Percentiles rank a stretch among this genome's conserved stretches.
These are phyloP conservation scores for Hyphopichia burtonii DNA, from an alignment of 1,139 yeast genomes.

Conservation along the genomic window DNA sequence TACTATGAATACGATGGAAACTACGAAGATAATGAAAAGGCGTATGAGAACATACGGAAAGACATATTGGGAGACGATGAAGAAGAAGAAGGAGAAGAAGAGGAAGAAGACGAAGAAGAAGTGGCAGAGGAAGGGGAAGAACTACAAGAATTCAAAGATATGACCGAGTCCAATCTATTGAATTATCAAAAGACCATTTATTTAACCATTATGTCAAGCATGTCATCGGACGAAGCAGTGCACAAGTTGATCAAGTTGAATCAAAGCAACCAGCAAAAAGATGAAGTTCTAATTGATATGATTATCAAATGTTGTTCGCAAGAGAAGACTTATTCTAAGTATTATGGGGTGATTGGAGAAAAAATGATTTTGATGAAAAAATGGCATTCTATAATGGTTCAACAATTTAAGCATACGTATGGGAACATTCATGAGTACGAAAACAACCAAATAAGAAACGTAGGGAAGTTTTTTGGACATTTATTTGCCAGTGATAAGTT, in stretches of 20 bases:
- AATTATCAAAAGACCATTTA: conserved; percentile 75
- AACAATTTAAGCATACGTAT: conserved; percentile 58
- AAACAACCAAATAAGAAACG: conserved; percentile 69
- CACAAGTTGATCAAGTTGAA: conserved; percentile 69
- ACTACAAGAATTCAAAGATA: conserved; percentile 47
- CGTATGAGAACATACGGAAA: conserved; percentile 18
- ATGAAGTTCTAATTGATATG: conserved; percentile 62
- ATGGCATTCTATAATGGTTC: conserved; percentile 60
- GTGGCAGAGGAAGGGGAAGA: conserved; percentile 7
- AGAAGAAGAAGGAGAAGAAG: conserved; percentile 14
- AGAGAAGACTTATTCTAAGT: conserved; percentile 84
- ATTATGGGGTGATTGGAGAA: conserved; percentile 77
- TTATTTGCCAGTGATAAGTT: conserved; percentile 69
- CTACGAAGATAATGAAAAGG: conserved; percentile 51
- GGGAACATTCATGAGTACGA: conserved; percentile 63
- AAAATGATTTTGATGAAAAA: conserved; percentile 52
- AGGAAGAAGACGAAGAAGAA: conserved; percentile 14
- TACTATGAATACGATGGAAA: conserved; percentile 52
- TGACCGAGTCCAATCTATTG: conserved; percentile 65
- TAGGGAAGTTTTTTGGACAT: conserved; percentile 88
- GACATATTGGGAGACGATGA: conserved; percentile 20
- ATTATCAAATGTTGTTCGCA: conserved; percentile 82
- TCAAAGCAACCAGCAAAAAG: conserved; percentile 27
- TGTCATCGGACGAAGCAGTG: conserved; percentile 91
- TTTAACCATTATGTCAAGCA: conserved; percentile 84